Evolutionary conservation across 192 early-diverging fungal species (phyloP), one percentile per base, ranked within the genome.

Genomic region (Coemansia erecta): DNA sequence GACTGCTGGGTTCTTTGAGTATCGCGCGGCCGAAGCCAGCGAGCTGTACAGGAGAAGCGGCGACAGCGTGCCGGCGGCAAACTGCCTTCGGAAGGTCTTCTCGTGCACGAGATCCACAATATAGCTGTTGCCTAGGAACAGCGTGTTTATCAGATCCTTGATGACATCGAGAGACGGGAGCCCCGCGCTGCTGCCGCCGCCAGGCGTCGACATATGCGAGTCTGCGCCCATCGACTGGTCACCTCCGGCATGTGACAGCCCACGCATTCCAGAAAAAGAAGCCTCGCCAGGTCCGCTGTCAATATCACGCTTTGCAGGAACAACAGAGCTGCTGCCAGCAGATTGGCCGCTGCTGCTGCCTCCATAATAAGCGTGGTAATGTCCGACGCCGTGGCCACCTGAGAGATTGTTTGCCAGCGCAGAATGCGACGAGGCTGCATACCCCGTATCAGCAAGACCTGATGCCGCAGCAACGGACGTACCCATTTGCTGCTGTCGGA

Each of bases 11-110:
- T 69, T 44, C 56, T 68, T 72, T 3, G 70, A 72, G 66, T 79
- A 70, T 26, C 70, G 65, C 42, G 76, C 76, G 1, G 76, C 76
- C 33, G 70, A 69, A 0, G 70, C 70, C 26, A 79, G 56, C 26
- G 70, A 31, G 41, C 62, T 66, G 67, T 69, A 73, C 52, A 79
- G 50, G 9, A 79, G 70, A 37, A 79, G 59, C 51, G 69, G 76
- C 51, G 76, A 60, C 35, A 73, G 55, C 1, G 76, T 79, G 31
- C 76, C 76, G 2, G 66, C 76, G 11, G 65, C 70, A 46, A 66
- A 70, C 48, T 79, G 76, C 33, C 54, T 44, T 15, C 76, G 61
- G 46, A 72, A 79, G 19, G 76, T 63, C 28, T 56, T 40, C 45
- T 79, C 70, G 51, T 79, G 66, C 24, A 73, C 13, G 21, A 79